phyloP scores from a whole-genome alignment of 164 flowering plant genomes.

The Umbellularia californica region DNA sequence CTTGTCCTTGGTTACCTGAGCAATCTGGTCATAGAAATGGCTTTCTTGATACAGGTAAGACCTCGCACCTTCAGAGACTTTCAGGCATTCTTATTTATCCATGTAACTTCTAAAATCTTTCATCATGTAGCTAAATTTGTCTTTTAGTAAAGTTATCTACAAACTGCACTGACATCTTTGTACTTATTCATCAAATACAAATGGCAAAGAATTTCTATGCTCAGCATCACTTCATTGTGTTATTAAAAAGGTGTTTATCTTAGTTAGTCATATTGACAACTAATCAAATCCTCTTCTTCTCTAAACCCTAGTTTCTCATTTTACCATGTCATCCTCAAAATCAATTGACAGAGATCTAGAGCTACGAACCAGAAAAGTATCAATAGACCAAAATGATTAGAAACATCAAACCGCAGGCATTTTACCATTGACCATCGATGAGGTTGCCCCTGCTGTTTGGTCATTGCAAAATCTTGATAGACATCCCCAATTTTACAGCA shows the following conservation, averaged over 20 bases:
- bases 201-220: neutral
- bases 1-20: conserved; percentile 91
- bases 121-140: neutral
- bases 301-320: too few relatives aligned
- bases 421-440: neutral
- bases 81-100: neutral
- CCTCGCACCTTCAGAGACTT: neutral
- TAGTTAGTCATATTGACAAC: too few relatives aligned
- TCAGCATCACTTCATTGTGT: too few relatives aligned
- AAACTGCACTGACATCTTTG: too few relatives aligned
- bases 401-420: neutral
- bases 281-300: too few relatives aligned
- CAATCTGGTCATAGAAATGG: conserved; percentile 90
- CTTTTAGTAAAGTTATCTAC: neutral
- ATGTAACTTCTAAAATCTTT: neutral
- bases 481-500: neutral
- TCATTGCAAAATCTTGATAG: neutral
- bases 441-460: neutral
- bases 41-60: conserved; percentile 83
- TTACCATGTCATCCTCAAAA: too few relatives aligned
- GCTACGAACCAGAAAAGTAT: neutral
- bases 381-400: neutral
- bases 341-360: neutral
- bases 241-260: too few relatives aligned
- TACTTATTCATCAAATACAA: too few relatives aligned